phyloP scores from a whole-genome alignment of 345 rosid species.

The Litchi chinensis region DNA sequence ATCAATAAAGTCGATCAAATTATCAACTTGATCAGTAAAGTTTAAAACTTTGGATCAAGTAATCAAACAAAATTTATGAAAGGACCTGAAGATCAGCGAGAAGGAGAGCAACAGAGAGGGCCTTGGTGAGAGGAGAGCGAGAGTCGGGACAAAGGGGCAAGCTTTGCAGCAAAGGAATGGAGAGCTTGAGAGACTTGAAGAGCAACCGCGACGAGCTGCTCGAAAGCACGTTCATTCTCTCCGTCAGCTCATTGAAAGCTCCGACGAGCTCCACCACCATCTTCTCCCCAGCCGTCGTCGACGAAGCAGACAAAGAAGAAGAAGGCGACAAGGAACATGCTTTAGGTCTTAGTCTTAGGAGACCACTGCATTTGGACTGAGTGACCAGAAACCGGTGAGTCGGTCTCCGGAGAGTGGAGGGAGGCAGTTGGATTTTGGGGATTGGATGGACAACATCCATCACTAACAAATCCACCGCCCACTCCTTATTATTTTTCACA shows the following conservation, averaged over 20 bases:
- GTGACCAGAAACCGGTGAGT: neutral
- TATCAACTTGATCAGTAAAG: neutral
- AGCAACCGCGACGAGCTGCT: conserved; percentile 75
- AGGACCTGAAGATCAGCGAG: conserved; percentile 90
- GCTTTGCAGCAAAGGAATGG: conserved; percentile 71
- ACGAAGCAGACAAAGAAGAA: neutral
- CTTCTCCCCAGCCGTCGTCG: conserved; percentile 63
- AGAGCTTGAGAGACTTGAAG: conserved; percentile 83
- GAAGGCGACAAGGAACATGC: conserved; percentile 5
- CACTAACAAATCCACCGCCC: neutral
- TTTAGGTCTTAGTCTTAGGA: neutral
- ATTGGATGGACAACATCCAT: conserved; percentile 8
- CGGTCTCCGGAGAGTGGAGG: neutral
- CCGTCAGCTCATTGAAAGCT: conserved; percentile 84
- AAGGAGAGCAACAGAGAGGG: conserved; percentile 73
- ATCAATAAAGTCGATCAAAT: neutral
- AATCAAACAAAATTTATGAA: neutral
- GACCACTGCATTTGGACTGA: neutral
- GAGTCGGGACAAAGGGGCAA: conserved; percentile 67
- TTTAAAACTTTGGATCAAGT: neutral
- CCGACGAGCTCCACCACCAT: conserved; percentile 98
- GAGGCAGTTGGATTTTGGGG: neutral
- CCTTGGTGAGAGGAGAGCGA: conserved; percentile 76
- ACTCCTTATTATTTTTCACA: neutral
- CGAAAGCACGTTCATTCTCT: conserved; percentile 80